Base-by-base conservation (phyloP, 2,329 filamentous ascomycete species). In the Acephala macrosclerotiorum region DNA sequence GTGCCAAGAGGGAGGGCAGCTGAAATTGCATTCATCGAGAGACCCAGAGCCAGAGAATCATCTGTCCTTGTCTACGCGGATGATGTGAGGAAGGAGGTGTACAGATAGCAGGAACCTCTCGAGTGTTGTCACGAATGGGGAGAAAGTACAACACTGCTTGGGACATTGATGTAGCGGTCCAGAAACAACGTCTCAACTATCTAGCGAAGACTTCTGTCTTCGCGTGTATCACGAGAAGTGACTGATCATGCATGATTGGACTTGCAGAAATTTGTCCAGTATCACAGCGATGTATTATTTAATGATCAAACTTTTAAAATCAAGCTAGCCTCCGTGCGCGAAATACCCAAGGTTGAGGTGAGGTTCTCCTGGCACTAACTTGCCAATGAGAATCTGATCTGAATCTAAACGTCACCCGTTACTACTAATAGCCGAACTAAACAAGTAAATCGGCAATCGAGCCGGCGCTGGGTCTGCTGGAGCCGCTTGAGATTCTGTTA, bases 41-140 rank as follows among this genome's bases (percentile, higher is more conserved):
- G 73, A 51, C 72, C 74, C 29, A 63, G 73, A 60, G 71, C 68
- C 26, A 67, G 73, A 58, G 75, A 76, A 49, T 49, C 70, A 8
- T 75, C 74, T n/a, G 71, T 76, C 5, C 60, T 76, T 29, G 69
- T 74, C 18, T 76, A 77, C 65, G 60, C 70, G 16, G 74, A 76
- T 59, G 74, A 76, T 65, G 62, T 63, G 25, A 71, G 73, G 58
- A 72, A 70, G 56, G 73, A 74, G 58, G 66, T 75, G 45, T 76
- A 76, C 60, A 70, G 73, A 72, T 75, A 71, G 36, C n/a, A 18
- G 40, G 45, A 25, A 49, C 4, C 25, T 45, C 2, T 12, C 20
- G 18, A 35, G 42, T 45, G 42, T 45, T 45, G 42, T 45, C 16
- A 45, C 42, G 16, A 18, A 3, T n/a, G n/a, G n/a, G n/a, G n/a